phyloP scores from a whole-genome alignment of 2,329 filamentous ascomycete genomes.

The Clonostachys chloroleuca region DNA sequence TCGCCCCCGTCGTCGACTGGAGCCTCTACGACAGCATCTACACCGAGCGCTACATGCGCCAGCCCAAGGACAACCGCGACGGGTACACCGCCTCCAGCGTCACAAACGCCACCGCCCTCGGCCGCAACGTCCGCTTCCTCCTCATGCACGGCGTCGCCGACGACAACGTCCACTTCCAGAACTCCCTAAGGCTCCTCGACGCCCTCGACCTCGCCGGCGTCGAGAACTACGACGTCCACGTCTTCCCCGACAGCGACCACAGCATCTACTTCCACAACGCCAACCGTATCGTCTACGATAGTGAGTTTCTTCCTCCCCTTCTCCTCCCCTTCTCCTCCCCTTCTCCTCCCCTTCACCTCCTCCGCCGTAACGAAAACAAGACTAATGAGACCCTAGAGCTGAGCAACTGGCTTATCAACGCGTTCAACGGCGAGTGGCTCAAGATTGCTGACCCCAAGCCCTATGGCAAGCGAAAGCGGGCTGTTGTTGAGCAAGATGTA shows the following conservation, averaged over 20 bases:
- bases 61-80: constrained; percentile 71
- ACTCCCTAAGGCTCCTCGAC: constrained; percentile 83
- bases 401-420: constrained; percentile 89
- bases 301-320: constrained; percentile 57
- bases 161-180: constrained; percentile 97
- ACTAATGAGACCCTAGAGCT: constrained; percentile 48
- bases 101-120: constrained; percentile 67
- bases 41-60: constrained; percentile 97
- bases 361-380: neutral
- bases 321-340: constrained; percentile 2
- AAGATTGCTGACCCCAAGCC: constrained; percentile 49
- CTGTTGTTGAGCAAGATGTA: too few species aligned
- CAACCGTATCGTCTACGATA: constrained; percentile 86
- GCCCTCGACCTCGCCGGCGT: constrained; percentile 75
- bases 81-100: constrained; percentile 78
- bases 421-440: constrained; percentile 95
- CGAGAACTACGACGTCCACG: constrained; percentile 93
- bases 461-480: constrained; percentile 9
- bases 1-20: constrained; percentile 98
- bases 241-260: constrained; percentile 96
- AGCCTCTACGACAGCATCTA: constrained; percentile 92
- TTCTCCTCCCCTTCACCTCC: constrained; percentile 2
- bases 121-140: constrained; percentile 78
- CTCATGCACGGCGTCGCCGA: constrained; percentile 96
- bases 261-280: constrained; percentile 93